A percentile compares a stretch with the other conserved stretches of the same genome.
Conservation (phyloP, 1,139 yeast genomes). For the Saccharomyces hybrid region DNA sequence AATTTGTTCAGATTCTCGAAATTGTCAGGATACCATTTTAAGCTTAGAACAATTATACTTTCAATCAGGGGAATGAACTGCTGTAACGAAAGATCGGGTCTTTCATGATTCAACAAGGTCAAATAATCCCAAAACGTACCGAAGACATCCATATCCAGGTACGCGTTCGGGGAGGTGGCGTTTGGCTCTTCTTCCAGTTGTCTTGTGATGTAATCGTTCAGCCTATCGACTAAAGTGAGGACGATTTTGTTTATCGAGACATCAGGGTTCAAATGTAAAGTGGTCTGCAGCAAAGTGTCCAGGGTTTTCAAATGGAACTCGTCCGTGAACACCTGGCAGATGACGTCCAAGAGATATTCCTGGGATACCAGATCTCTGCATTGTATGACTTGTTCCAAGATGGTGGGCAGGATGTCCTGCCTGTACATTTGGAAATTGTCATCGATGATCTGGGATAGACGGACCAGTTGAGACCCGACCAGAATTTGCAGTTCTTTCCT, state of each 20-base stretch:
- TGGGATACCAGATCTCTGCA: constrained; percentile 91
- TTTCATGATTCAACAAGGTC: constrained; percentile 43
- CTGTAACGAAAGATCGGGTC: constrained; percentile 57
- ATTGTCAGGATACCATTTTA: constrained; percentile 60
- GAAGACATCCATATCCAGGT: constrained; percentile 36
- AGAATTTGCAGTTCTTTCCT: constrained; percentile 83
- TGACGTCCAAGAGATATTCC: constrained; percentile 79
- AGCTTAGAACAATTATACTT: constrained; percentile 55
- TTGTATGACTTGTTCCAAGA: constrained; percentile 85
- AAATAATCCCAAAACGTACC: constrained; percentile 61
- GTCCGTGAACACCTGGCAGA: constrained; percentile 91
- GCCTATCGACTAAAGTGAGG: constrained; percentile 62
- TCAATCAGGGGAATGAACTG: constrained; percentile 62
- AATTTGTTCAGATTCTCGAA: constrained; percentile 55
- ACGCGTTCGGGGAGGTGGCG: constrained; percentile 4
- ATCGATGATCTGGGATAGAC: constrained; percentile 80
- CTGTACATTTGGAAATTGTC: constrained; percentile 52
- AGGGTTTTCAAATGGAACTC: constrained; percentile 78
- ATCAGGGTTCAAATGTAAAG: constrained; percentile 61
- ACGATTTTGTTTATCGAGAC: constrained; percentile 63
- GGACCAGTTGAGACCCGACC: constrained; percentile 86
- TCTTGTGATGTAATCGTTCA: constrained; percentile 50
- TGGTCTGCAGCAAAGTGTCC: constrained; percentile 55
- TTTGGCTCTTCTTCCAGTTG: constrained; percentile 26
- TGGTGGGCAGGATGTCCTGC: constrained; percentile 60